These are phyloP conservation scores for Kernera saxatilis DNA, from an alignment of 345 rosid species.

Conservation along the genomic window DNA sequence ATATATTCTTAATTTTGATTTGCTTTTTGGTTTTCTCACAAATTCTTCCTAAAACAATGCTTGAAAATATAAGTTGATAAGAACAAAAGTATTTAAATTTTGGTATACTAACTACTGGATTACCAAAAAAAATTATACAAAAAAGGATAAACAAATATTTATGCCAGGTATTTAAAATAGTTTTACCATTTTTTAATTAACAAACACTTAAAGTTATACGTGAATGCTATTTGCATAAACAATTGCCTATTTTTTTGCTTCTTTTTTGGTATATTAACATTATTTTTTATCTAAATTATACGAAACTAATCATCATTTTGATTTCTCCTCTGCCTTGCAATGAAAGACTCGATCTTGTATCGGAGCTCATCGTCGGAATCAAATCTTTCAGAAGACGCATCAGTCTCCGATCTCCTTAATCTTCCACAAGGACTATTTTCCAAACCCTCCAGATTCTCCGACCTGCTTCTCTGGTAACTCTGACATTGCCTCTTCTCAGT, in stretches of 20 bases:
- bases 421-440: slow-evolving; percentile 24
- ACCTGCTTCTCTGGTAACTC: slow-evolving; percentile 42
- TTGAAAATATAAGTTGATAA: neutral
- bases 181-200: neutral
- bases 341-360: slow-evolving; percentile 57
- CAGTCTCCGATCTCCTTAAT: slow-evolving; percentile 44
- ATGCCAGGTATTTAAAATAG: slow-evolving; percentile 1
- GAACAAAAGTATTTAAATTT: neutral
- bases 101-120: neutral
- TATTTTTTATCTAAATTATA: slow-evolving; percentile 13
- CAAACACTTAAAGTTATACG: slow-evolving; percentile 6
- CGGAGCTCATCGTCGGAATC: slow-evolving; percentile 65
- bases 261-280: no score
- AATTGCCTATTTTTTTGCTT: neutral
- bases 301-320: slow-evolving; percentile 44
- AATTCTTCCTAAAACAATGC: no score
- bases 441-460: slow-evolving; percentile 35
- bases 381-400: slow-evolving; percentile 26
- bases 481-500: neutral
- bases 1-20: no score
- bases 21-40: no score
- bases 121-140: slow-evolving; percentile 9
- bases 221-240: slow-evolving; percentile 6
- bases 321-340: slow-evolving; percentile 70
- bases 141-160: neutral